Percentiles rank a stretch among this genome's conserved stretches.
Conservation (phyloP, 495 filamentous ascomycete species). For the Saxispiralis lemnorum region DNA sequence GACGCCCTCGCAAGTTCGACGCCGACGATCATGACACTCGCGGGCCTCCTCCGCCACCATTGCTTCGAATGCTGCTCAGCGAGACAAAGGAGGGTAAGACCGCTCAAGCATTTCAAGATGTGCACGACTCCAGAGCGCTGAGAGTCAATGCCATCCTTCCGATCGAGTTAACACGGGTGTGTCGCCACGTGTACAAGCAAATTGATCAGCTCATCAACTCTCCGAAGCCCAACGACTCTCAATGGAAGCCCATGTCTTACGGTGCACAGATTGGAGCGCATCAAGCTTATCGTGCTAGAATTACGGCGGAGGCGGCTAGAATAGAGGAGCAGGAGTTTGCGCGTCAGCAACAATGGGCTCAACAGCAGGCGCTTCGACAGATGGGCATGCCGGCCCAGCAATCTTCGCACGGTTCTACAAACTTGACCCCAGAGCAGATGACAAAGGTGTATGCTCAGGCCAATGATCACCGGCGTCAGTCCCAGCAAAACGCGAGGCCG, state of each 20-base stretch:
- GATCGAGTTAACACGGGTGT: constrained; percentile 2
- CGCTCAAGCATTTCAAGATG: constrained; percentile 8
- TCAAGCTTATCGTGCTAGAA: constrained; percentile 4
- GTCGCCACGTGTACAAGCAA: constrained; percentile 12
- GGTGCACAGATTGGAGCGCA: constrained; percentile 14
- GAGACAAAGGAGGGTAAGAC: constrained; percentile 5
- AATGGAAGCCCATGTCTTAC: constrained; percentile 12
- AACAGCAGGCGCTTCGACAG: constrained; percentile 10
- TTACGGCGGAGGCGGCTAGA: constrained; percentile 4
- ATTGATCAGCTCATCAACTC: constrained; percentile 16
- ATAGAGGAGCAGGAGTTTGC: constrained; percentile 8
- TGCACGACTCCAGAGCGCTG: constrained; percentile 6
- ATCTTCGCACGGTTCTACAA: neutral
- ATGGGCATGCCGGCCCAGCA: constrained; percentile 5
- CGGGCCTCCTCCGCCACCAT: neutral
- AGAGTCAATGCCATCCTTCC: constrained; percentile 10
- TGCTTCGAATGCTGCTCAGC: constrained; percentile 1
- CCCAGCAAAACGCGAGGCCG: constrained; percentile 3
- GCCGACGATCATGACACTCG: neutral
- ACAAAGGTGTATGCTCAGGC: neutral
- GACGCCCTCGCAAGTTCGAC: constrained; percentile 8
- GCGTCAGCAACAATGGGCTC: constrained; percentile 4
- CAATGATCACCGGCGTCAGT: constrained; percentile 1
- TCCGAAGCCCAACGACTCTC: constrained; percentile 1
- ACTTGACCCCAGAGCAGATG: neutral